Evolutionary conservation across 495 filamentous ascomycete genomes (phyloP).

Genomic region (Durotheca rogersii): DNA sequence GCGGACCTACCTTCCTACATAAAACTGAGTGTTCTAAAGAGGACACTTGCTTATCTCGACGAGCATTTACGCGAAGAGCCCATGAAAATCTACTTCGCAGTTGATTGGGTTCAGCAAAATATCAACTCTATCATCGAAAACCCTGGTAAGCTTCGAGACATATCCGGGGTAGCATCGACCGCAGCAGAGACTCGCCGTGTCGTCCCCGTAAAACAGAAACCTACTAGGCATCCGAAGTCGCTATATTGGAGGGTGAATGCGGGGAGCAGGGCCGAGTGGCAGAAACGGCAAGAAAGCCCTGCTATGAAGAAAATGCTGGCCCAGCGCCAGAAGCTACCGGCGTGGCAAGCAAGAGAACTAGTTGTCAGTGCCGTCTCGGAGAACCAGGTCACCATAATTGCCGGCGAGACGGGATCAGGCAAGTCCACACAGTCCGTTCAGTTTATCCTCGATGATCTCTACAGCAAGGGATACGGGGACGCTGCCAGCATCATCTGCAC

Average conservation of each 20-base stretch:
- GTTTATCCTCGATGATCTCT: constrained; percentile 91
- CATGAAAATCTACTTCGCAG: constrained; percentile 80
- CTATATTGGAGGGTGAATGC: constrained; percentile 47
- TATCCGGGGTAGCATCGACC: constrained; percentile 66
- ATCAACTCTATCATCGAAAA: constrained; percentile 73
- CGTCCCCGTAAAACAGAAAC: constrained; percentile 32
- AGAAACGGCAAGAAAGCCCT: constrained; percentile 47
- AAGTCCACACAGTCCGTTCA: constrained; percentile 98
- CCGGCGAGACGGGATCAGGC: constrained; percentile 93
- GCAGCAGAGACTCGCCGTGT: constrained; percentile 49
- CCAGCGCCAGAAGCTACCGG: constrained; percentile 72
- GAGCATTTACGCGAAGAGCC: constrained; percentile 72
- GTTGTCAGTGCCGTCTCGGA: constrained; percentile 70
- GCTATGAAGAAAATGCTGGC: constrained; percentile 69
- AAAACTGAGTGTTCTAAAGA: constrained; percentile 81
- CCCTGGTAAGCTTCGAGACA: constrained; percentile 79
- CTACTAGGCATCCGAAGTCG: constrained; percentile 54
- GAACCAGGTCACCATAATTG: constrained; percentile 91
- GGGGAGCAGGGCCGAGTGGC: constrained; percentile 49
- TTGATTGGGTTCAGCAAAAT: constrained; percentile 86
- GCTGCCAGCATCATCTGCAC: constrained; percentile 93
- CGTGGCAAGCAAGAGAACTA: constrained; percentile 77
- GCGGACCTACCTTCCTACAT: constrained; percentile 85
- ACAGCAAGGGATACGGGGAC: constrained; percentile 68
- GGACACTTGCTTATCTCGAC: constrained; percentile 66